phyloP scores from a whole-genome alignment of 106 monocot genomes.

The Iris macrosiphon region DNA sequence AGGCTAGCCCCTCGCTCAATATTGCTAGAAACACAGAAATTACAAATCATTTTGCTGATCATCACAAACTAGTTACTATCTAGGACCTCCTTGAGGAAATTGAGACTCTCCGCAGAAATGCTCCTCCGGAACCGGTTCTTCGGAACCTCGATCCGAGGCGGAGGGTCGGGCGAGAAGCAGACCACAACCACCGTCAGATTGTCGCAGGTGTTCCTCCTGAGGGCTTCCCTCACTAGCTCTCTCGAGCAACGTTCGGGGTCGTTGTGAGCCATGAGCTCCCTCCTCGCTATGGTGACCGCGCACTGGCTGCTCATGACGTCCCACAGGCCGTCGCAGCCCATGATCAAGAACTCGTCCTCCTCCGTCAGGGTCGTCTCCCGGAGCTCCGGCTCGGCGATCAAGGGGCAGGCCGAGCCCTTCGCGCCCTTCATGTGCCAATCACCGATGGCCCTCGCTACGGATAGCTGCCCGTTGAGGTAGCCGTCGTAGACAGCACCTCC shows the following conservation, averaged over 20 bases:
- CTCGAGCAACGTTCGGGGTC: constrained; percentile 35
- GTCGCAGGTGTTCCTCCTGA: constrained; percentile 36
- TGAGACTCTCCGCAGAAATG: constrained; percentile 59
- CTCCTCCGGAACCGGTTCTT: constrained; percentile 63
- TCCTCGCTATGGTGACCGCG: constrained; percentile 46
- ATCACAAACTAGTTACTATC: constrained; percentile 21
- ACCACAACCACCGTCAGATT: constrained; percentile 52
- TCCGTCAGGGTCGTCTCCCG: constrained; percentile 23
- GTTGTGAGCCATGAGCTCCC: constrained; percentile 48
- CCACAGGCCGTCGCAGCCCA: constrained; percentile 58
- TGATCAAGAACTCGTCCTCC: constrained; percentile 54
- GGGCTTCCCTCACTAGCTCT: constrained; percentile 42
- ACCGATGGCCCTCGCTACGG: constrained; percentile 48
- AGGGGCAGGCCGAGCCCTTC: constrained; percentile 38
- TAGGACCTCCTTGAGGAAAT: constrained; percentile 52
- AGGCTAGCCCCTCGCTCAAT: too few species aligned
- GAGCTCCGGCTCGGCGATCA: constrained; percentile 45
- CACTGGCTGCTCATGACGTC: constrained; percentile 68
- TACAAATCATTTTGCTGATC: too few species aligned
- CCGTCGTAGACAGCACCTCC: constrained; percentile 50
- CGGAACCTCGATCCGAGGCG: constrained; percentile 53
- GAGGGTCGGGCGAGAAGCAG: constrained; percentile 46
- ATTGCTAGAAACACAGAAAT: too few species aligned
- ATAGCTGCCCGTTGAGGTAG: constrained; percentile 52
- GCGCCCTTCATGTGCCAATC: constrained; percentile 64